Evolutionary conservation across 345 rosid genomes (phyloP).

Genomic region (Ceriops zippeliana): DNA sequence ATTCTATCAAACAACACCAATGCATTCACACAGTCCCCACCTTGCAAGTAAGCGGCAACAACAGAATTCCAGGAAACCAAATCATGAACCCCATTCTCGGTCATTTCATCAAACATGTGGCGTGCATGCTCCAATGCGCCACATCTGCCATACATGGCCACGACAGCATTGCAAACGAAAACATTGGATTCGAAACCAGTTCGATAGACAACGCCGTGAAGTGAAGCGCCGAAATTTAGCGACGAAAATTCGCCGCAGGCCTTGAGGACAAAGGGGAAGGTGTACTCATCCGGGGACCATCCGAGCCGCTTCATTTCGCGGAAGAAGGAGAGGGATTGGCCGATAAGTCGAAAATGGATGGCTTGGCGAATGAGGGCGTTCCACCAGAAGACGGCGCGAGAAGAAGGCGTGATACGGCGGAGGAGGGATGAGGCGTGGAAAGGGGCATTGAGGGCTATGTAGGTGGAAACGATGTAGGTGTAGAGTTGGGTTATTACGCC

Average conservation of each 20-base stretch:
- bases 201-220: constrained; percentile 41
- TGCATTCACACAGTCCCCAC: constrained; percentile 41
- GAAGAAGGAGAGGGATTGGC: constrained; percentile 37
- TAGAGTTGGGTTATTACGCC: constrained; percentile 41
- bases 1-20: constrained; percentile 46
- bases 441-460: constrained; percentile 50
- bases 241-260: constrained; percentile 64
- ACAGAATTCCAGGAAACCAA: constrained; percentile 79
- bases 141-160: constrained; percentile 62
- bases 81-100: constrained; percentile 38
- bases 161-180: constrained; percentile 63
- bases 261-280: constrained; percentile 71
- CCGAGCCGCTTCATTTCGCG: constrained; percentile 46
- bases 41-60: constrained; percentile 46
- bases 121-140: constrained; percentile 47
- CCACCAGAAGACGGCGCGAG: constrained; percentile 60
- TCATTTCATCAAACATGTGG: constrained; percentile 71
- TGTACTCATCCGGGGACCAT: constrained; percentile 70
- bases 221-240: constrained; percentile 36
- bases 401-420: constrained; percentile 42
- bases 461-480: constrained; percentile 58
- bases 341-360: constrained; percentile 35
- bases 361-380: constrained; percentile 55
- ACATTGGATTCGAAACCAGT: constrained; percentile 58
- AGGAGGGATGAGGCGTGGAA: constrained; percentile 53